Base-by-base conservation (phyloP, 192 early-diverging fungal species). In the Gorgonomyces haynaldii region DNA sequence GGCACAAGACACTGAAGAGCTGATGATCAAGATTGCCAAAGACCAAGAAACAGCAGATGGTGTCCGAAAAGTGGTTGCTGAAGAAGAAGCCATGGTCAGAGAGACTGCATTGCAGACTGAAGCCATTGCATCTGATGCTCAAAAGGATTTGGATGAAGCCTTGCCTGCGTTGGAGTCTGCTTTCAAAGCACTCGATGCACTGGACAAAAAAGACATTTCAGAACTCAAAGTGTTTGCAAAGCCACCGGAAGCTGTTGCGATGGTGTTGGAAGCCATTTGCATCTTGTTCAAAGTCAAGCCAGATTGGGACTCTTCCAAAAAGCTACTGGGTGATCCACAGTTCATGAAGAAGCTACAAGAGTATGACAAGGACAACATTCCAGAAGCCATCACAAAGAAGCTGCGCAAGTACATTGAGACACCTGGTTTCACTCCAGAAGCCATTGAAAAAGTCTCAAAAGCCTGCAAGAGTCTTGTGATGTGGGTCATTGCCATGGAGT, bases 31-130 rank as follows among this genome's bases (percentile, higher is more conserved):
- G 47, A 78, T 78, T 19, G 69, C 68, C 1, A 78, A 78, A 47
- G 74, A 78, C 51, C 74, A 78, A 52, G 74, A 78, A 56, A 71
- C 61, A 8, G 74, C 74, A 23, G 74, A 78, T 41, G 74, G 74
- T n/a, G 74, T 78, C 0, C 41, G 71, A 39, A 74, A 71, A 50
- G 65, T 74, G 20, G 74, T 78, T 8, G 60, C 65, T 3, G 74
- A 78, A 53, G 74, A 78, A 53, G 74, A 78, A 55, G 48, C 58
- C 0, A 60, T 78, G 2, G 74, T 78, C 1, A 42, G 74, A 27
- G 74, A 67, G 37, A 71, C 70, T 43, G 74, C 74, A 0, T 62
- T 37, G 3, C 58, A 65, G 31, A 78, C 74, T 0, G 70, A 78
- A 39, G 66, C 68, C 7, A 78, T 78, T 56, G 74, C 74, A 7